A percentile compares a stretch with the other conserved stretches of the same genome.
These are phyloP conservation scores for Lepidopterella palustris DNA, from an alignment of 495 filamentous ascomycete genomes.

Conservation along the genomic window DNA sequence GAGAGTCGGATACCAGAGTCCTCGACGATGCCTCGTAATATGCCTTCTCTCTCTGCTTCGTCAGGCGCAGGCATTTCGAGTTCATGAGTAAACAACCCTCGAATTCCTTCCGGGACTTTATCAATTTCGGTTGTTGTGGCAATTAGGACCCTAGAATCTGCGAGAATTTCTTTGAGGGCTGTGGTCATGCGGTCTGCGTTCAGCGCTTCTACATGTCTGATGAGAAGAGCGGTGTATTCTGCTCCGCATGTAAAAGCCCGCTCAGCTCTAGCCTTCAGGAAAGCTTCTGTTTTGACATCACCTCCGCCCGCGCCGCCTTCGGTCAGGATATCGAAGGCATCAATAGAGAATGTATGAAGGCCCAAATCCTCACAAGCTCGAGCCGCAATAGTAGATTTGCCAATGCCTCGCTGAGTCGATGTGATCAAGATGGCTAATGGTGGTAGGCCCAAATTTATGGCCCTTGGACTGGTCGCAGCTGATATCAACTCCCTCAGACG, in stretches of 20 bases:
- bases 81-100: slow-evolving; percentile 91
- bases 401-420: slow-evolving; percentile 86
- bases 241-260: slow-evolving; percentile 82
- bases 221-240: slow-evolving; percentile 71
- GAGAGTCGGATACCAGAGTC: slow-evolving; percentile 66
- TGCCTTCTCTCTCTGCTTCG: slow-evolving; percentile 84
- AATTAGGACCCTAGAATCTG: slow-evolving; percentile 68
- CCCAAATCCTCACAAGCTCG: slow-evolving; percentile 84
- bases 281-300: slow-evolving; percentile 88
- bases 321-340: slow-evolving; percentile 87
- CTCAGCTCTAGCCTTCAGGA: slow-evolving; percentile 79
- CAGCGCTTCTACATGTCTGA: slow-evolving; percentile 83
- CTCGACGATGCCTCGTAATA: slow-evolving; percentile 68
- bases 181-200: slow-evolving; percentile 83
- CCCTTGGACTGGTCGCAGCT: slow-evolving; percentile 80
- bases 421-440: slow-evolving; percentile 80
- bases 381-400: slow-evolving; percentile 69
- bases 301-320: slow-evolving; percentile 79
- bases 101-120: slow-evolving; percentile 81
- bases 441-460: slow-evolving; percentile 77
- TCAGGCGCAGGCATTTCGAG: slow-evolving; percentile 90
- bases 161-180: slow-evolving; percentile 71
- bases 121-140: slow-evolving; percentile 94
- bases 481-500: slow-evolving; percentile 78
- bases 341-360: slow-evolving; percentile 80